phyloP scores from a whole-genome alignment of 139 green algal species.

The Ulvella scutata region DNA sequence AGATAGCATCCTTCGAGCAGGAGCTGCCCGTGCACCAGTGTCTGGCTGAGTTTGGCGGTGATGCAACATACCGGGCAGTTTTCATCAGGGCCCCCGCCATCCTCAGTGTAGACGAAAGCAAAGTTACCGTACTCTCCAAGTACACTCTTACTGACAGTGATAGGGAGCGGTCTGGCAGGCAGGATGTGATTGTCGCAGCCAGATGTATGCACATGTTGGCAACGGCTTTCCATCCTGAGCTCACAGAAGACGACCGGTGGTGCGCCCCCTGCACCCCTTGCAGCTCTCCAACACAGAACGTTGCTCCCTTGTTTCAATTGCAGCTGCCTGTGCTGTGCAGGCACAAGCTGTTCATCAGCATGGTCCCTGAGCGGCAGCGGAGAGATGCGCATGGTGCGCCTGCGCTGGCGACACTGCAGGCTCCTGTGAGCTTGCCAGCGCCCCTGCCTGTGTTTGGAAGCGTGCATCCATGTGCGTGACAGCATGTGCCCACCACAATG shows the following conservation, averaged over 20 bases:
- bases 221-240: slow-evolving; percentile 95
- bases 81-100: slow-evolving; percentile 95
- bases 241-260: slow-evolving; percentile 81
- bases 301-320: neutral
- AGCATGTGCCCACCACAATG: too few species aligned
- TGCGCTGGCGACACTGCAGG: neutral
- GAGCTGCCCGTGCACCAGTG: slow-evolving; percentile 41
- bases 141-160: slow-evolving; percentile 51
- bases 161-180: slow-evolving; percentile 10
- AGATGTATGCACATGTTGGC: slow-evolving; percentile 62
- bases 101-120: slow-evolving; percentile 9
- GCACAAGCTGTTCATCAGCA: slow-evolving; percentile 78
- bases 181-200: slow-evolving; percentile 72
- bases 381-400: neutral
- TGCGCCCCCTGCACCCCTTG: slow-evolving; percentile 6
- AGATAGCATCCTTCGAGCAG: slow-evolving; percentile 93
- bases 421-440: neutral
- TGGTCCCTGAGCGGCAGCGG: slow-evolving; percentile 36
- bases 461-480: neutral
- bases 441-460: neutral
- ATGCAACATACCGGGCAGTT: slow-evolving; percentile 51
- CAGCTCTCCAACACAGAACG: neutral
- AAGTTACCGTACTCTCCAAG: slow-evolving; percentile 70
- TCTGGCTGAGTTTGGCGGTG: neutral
- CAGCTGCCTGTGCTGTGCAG: slow-evolving; percentile 19